Evolutionary conservation across 129 eudicot species (phyloP).

Genomic region (Escallonia herrerae): DNA sequence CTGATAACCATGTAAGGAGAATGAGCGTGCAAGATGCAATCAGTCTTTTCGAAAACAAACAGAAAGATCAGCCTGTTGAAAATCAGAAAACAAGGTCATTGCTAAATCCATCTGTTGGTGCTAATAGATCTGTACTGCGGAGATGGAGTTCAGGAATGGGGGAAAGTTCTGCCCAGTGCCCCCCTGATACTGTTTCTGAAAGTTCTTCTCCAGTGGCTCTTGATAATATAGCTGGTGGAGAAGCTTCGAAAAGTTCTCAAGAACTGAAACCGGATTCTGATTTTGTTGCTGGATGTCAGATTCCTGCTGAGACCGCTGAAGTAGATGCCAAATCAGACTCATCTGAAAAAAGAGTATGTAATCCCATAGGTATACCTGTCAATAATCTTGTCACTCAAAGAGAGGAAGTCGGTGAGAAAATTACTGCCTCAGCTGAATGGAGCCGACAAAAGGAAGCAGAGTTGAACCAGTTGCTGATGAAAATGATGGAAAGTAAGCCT

Average conservation of each 20-base stretch:
- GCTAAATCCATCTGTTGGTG: constrained; percentile 30
- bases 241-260: constrained; percentile 12
- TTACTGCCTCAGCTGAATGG: constrained; percentile 65
- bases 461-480: constrained; percentile 50
- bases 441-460: constrained; percentile 75
- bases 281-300: constrained; percentile 17
- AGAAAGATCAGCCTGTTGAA: constrained; percentile 55
- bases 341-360: constrained; percentile 23
- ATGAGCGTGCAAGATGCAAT: constrained; percentile 94
- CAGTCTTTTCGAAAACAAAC: constrained; percentile 88
- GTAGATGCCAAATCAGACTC: constrained; percentile 18
- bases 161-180: constrained; percentile 36
- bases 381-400: constrained; percentile 22
- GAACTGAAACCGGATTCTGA: constrained; percentile 19
- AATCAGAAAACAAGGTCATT: constrained; percentile 35
- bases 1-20: constrained; percentile 46
- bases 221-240: constrained; percentile 21
- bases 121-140: constrained; percentile 64
- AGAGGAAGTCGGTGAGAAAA: constrained; percentile 45
- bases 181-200: constrained; percentile 21
- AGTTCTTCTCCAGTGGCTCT: constrained; percentile 24
- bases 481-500: constrained; percentile 58
- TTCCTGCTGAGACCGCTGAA: constrained; percentile 26
- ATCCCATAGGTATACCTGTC: constrained; percentile 25
- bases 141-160: constrained; percentile 80